Evolutionary conservation across 441 rosid species (phyloP), one percentile per base, ranked within the genome.

Genomic region (Mallotus repandus): DNA sequence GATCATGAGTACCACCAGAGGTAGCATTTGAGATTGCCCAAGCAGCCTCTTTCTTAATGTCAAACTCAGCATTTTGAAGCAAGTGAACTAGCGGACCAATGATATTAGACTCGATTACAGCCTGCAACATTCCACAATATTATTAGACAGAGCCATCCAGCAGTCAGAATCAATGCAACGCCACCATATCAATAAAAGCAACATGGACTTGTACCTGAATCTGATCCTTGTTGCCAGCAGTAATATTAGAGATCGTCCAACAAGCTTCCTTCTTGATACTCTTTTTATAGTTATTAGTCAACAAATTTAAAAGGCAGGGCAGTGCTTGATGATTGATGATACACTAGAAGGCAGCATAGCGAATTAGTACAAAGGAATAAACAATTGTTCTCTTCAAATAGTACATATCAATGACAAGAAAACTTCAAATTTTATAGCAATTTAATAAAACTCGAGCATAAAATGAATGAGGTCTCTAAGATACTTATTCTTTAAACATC

Each of bases 221-320:
- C 80, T 94, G 98, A 65, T 89, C 96, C 85, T 77, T 88, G 84
- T 91, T 94, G 50, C 97, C 98, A 76, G 98, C 92, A 14, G 97
- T 91, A 70, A 94, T 94, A 74, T 94, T 94, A n/a, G 98, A 94
- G 65, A 94, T 90, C 16, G 97, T 91, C 98, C 97, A 94, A 73
- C 97, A 94, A 43, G 96, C 96, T 87, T 92, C 97, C 84, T 91
- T 91, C 84, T 91, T 89, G 66, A 91, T 89, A 81, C 97, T 94
- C 82, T 91, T 94, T 81, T 91, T 90, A 71, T 83, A 81, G 74
- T 83, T 91, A 62, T 84, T 85, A 18, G 86, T 86, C 84, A 93
- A 79, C 67, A 93, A 86, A 79, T 84, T 88, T 68, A 86, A 74
- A 68, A 93, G 90, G 79, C 90, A 85, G 21, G 93, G 93, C 78